Conservation (phyloP, 192 early-diverging fungal genomes). For the Backusella westeae region DNA sequence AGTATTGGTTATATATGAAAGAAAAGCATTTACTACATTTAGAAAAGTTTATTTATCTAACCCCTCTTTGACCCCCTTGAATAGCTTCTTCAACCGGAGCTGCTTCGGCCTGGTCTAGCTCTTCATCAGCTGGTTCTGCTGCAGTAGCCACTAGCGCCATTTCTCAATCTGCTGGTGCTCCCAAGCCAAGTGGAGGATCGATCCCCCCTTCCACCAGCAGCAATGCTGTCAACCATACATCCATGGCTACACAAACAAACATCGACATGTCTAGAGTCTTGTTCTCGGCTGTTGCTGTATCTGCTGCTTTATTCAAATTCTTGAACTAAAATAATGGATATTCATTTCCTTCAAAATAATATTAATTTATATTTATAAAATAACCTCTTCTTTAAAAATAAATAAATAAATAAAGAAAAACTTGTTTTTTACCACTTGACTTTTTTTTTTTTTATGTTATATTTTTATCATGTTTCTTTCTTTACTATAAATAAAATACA, state of each 20-base stretch:
- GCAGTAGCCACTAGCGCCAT: not conserved
- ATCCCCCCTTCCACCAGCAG: not conserved
- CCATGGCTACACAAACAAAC: not conserved
- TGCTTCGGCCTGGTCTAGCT: not conserved
- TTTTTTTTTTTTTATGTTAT: not conserved
- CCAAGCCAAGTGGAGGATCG: not conserved
- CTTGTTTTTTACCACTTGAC: not conserved
- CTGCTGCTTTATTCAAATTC: not conserved
- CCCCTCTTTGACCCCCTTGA: not conserved
- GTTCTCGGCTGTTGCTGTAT: not conserved
- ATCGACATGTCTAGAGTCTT: not conserved
- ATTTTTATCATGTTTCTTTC: not conserved
- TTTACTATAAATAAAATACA: slow-evolving; percentile 2
- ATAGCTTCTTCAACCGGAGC: slow-evolving; percentile 3
- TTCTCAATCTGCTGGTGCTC: not conserved
- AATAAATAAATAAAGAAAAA: not conserved
- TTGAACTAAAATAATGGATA: not conserved
- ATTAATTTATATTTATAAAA: not conserved
- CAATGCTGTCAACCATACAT: slow-evolving; percentile 2
- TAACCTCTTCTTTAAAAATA: not conserved
- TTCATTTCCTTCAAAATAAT: not conserved
- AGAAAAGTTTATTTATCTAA: not conserved
- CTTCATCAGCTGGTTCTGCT: not conserved
- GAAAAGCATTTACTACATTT: not conserved
- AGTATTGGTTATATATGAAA: not conserved